A percentile compares a stretch with the other conserved stretches of the same genome.
phyloP scores from a whole-genome alignment of 1,139 yeast genomes.

The Citeromyces siamensis region DNA sequence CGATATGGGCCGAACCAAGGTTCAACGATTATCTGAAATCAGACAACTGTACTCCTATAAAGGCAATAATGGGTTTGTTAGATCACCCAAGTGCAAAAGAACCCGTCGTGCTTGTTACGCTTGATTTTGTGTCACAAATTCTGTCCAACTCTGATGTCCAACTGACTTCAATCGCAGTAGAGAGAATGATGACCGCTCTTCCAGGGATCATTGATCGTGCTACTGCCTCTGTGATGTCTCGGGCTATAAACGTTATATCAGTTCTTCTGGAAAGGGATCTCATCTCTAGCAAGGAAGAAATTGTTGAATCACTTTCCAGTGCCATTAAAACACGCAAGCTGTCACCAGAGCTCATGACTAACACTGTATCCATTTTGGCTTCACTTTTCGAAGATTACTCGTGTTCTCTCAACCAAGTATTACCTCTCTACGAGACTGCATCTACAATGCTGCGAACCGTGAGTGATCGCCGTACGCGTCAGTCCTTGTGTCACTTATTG shows the following conservation, averaged over 20 bases:
- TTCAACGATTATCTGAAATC: conserved; percentile 41
- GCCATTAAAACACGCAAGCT: conserved; percentile 1
- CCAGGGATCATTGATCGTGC: conserved; percentile 34
- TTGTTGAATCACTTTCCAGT: conserved; percentile 38
- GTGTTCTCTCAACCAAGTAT: conserved; percentile 39
- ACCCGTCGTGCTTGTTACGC: conserved; percentile 41
- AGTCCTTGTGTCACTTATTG: conserved; percentile 47
- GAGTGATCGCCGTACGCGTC: conserved; percentile 48
- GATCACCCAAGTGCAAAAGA: conserved; percentile 51
- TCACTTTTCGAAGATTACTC: conserved; percentile 26
- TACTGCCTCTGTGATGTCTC: conserved; percentile 33
- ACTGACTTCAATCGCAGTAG: conserved; percentile 41
- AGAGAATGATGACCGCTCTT: conserved; percentile 37
- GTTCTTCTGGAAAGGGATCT: conserved; percentile 47
- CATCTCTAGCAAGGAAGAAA: conserved; percentile 35
- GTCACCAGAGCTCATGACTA: conserved; percentile 7
- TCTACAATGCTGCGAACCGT: conserved; percentile 49
- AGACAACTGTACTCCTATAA: conserved; percentile 42
- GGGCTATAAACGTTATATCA: conserved; percentile 39
- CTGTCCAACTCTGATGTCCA: conserved; percentile 25
- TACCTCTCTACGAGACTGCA: conserved; percentile 38
- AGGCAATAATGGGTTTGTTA: conserved; percentile 43
- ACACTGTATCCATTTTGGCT: conserved; percentile 6
- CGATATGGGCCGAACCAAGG: conserved; percentile 34
- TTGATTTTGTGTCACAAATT: conserved; percentile 39